Conservation (phyloP, 257 asterid genomes). For the Ocimum tenuiflorum region DNA sequence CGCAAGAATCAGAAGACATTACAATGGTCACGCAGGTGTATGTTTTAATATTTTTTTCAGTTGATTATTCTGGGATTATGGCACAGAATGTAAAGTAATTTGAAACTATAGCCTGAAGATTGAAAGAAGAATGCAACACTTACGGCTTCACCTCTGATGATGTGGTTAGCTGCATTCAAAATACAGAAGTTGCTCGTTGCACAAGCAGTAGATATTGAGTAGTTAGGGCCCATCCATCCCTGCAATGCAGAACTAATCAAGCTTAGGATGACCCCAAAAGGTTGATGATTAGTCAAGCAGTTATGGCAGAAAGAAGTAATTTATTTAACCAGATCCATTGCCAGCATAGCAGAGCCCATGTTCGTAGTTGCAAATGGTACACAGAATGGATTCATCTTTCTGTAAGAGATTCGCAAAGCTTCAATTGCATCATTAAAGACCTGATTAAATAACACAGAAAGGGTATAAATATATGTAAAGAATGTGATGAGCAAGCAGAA, state of each 20-base stretch:
- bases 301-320: background rate
- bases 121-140: conserved; percentile 32
- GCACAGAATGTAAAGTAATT: conserved; percentile 9
- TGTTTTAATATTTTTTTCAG: background rate
- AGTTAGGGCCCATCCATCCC: conserved; percentile 99
- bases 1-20: conserved; percentile 16
- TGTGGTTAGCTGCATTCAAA: conserved; percentile 90
- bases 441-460: conserved; percentile 39
- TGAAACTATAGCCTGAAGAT: conserved; percentile 16
- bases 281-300: conserved; percentile 14
- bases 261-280: conserved; percentile 12
- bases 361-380: conserved; percentile 97
- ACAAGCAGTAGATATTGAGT: conserved; percentile 95
- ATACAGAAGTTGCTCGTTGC: conserved; percentile 96
- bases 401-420: conserved; percentile 75
- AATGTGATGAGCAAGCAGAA: conserved; percentile 8
- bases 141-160: conserved; percentile 97
- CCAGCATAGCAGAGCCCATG: conserved; percentile 97
- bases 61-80: background rate
- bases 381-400: conserved; percentile 94
- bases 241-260: conserved; percentile 29
- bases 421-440: conserved; percentile 86
- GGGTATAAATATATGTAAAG: background rate
- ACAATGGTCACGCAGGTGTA: background rate
- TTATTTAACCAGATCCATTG: conserved; percentile 77